Conservation (phyloP, 805 yeast species). For the Ogataea dorogensis region DNA sequence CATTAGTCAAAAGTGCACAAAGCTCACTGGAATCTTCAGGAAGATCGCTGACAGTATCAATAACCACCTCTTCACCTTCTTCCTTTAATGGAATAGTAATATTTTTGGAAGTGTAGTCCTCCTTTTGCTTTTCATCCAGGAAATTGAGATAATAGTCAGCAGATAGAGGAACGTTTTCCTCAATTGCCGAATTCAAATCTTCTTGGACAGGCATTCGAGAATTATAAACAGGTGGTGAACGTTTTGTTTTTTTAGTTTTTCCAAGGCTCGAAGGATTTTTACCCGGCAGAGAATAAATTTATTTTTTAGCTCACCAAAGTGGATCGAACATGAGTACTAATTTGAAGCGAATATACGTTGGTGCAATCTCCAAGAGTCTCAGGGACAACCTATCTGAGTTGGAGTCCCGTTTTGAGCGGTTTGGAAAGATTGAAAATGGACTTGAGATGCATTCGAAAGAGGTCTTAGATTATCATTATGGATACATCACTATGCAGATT, state of each 20-base stretch:
- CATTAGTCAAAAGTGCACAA: slow-evolving; percentile 73
- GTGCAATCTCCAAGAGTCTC: slow-evolving; percentile 58
- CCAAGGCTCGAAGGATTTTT: slow-evolving; percentile 7
- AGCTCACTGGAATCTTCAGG: slow-evolving; percentile 90
- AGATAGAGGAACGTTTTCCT: slow-evolving; percentile 25
- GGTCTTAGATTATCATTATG: slow-evolving; percentile 55
- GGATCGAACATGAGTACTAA: slow-evolving; percentile 1
- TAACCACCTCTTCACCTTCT: slow-evolving; percentile 80
- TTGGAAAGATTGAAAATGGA: slow-evolving; percentile 51
- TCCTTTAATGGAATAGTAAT: slow-evolving; percentile 65
- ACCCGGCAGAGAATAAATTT: slow-evolving; percentile 10
- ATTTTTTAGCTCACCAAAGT: not conserved
- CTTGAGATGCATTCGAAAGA: slow-evolving; percentile 58
- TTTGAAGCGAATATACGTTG: slow-evolving; percentile 51
- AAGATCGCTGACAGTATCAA: slow-evolving; percentile 75
- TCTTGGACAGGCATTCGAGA: slow-evolving; percentile 15
- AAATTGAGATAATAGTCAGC: slow-evolving; percentile 27
- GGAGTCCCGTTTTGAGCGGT: slow-evolving; percentile 54
- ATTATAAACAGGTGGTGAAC: slow-evolving; percentile 2
- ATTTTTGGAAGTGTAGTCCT: slow-evolving; percentile 25
- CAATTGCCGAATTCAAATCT: slow-evolving; percentile 7
- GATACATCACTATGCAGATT: slow-evolving; percentile 60
- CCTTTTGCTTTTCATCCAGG: slow-evolving; percentile 23
- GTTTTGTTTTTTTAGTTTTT: slow-evolving; percentile 9
- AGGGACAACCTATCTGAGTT: slow-evolving; percentile 47